Base-by-base conservation (phyloP, 768 basidiomycete genomes). In the Suillus cothurnatus region DNA sequence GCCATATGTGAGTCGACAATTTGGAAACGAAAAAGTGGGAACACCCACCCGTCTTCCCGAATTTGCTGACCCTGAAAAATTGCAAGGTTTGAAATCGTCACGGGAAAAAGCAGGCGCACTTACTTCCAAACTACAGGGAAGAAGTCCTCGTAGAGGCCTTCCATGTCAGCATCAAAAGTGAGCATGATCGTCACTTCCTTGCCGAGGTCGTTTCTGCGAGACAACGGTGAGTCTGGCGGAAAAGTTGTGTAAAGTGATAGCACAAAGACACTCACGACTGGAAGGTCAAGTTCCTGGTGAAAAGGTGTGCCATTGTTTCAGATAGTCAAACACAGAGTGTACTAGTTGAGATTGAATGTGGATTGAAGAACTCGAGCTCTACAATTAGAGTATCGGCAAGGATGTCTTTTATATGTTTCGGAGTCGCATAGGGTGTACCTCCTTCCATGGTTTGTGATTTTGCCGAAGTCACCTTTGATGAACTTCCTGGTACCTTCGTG, bases 81-180 rank as follows among this genome's bases (percentile, higher is more conserved):
- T 3, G 17, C 23, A 39, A 39, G 57, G 57, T 39, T 57, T 28
- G 6, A 28, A 19, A 15, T 39, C 7, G 26, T 58, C 38, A 2
- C 5, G 38, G 17, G 26, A 8, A 36, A 58, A 26, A 26, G 23
- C 1, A 26, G n/a, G 17, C 15, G 23, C 9, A 34, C 56, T 38
- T 26, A 57, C 56, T n/a, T 38, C 56, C 56, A 57, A 38, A 57
- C 56, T 38, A 57, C 56, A 2, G 56, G 56, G 15, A 15, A 57
- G 56, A 17, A 26, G 2, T 36, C n/a, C 6, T 57, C 4, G 36
- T 57, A 57, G 36, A 57, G 23, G 15, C 36, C 56, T 23, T 57
- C 4, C 8, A 38, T 57, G 55, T n/a, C 53, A n/a, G 3, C 23
- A 57, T 57, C 23, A 4, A 38, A 57, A 26, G 56, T 19, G 56